Evolutionary conservation across 1,284 basidiomycete species (phyloP).

Genomic region (Trametes hirsuta): DNA sequence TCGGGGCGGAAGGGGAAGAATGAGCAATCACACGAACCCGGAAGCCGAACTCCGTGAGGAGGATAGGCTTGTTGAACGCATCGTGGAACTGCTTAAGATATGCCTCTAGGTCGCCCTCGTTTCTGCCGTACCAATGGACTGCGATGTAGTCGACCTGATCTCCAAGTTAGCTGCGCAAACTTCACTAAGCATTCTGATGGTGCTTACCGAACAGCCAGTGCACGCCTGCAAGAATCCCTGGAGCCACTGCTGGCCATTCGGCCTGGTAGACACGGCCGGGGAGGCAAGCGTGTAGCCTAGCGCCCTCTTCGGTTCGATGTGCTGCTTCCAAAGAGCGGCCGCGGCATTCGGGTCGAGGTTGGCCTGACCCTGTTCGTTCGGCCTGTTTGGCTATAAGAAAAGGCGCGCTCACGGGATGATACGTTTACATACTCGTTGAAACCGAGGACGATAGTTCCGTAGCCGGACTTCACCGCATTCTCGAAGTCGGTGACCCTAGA

Average conservation of each 20-base stretch:
- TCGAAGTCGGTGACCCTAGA: conserved; percentile 49
- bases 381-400: conserved; percentile 39
- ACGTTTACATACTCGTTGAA: conserved; percentile 68
- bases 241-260: conserved; percentile 64
- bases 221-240: conserved; percentile 57
- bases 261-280: conserved; percentile 67
- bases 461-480: conserved; percentile 47
- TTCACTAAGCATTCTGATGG: background rate
- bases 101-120: conserved; percentile 50
- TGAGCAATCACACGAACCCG: conserved; percentile 42
- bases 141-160: conserved; percentile 45
- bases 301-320: conserved; percentile 60
- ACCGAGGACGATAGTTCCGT: conserved; percentile 59
- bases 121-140: conserved; percentile 65
- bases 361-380: conserved; percentile 62
- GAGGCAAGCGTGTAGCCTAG: conserved; percentile 62
- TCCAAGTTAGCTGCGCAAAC: conserved; percentile 15
- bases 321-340: conserved; percentile 58
- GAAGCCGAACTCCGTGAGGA: conserved; percentile 74
- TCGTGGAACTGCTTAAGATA: conserved; percentile 55
- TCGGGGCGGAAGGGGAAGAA: background rate
- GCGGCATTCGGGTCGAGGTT: conserved; percentile 57
- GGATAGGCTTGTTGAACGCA: conserved; percentile 44
- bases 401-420: background rate
- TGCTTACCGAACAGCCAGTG: conserved; percentile 53